These are phyloP conservation scores for Clavaria fumosa DNA, from an alignment of 768 basidiomycete species.

Conservation along the genomic window DNA sequence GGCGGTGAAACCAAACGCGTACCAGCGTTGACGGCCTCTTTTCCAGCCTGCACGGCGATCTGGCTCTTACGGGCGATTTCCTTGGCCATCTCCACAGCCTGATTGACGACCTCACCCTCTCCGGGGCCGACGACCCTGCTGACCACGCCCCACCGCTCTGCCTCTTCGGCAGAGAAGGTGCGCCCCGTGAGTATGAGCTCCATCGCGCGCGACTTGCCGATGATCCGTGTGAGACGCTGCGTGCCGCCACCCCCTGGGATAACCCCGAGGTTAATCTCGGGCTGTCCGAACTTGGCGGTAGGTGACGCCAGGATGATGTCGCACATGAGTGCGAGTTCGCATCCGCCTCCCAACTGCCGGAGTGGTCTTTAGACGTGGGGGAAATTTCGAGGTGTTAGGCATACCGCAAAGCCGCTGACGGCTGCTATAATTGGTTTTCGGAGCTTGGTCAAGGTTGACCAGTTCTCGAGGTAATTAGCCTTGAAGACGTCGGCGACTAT, in stretches of 20 bases:
- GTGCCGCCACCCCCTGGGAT: constrained; percentile 94
- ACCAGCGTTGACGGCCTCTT: constrained; percentile 92
- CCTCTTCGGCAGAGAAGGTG: constrained; percentile 65
- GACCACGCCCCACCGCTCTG: constrained; percentile 77
- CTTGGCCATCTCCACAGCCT: constrained; percentile 69
- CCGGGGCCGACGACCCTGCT: constrained; percentile 66
- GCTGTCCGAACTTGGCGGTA: constrained; percentile 86
- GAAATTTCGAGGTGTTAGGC: constrained; percentile 17
- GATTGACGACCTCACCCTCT: constrained; percentile 68
- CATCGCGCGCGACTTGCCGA: constrained; percentile 93
- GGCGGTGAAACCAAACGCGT: constrained; percentile 8
- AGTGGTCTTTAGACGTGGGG: constrained; percentile 1
- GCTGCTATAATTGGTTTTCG: constrained; percentile 94
- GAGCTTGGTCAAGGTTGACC: constrained; percentile 56
- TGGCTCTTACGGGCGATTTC: constrained; percentile 71
- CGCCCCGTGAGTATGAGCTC: constrained; percentile 86
- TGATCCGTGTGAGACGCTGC: constrained; percentile 69
- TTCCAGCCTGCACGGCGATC: constrained; percentile 71
- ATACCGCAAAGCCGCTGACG: constrained; percentile 83
- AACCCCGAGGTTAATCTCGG: constrained; percentile 89
- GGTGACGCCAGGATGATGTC: constrained; percentile 90
- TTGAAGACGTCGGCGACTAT: constrained; percentile 79
- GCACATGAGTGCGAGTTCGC: constrained; percentile 92
- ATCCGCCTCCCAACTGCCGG: constrained; percentile 83
- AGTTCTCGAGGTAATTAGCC: constrained; percentile 72